A percentile compares a stretch with the other conserved stretches of the same genome.
phyloP scores from a whole-genome alignment of 2,329 filamentous ascomycete genomes.

The Ceratocystis ficicola region DNA sequence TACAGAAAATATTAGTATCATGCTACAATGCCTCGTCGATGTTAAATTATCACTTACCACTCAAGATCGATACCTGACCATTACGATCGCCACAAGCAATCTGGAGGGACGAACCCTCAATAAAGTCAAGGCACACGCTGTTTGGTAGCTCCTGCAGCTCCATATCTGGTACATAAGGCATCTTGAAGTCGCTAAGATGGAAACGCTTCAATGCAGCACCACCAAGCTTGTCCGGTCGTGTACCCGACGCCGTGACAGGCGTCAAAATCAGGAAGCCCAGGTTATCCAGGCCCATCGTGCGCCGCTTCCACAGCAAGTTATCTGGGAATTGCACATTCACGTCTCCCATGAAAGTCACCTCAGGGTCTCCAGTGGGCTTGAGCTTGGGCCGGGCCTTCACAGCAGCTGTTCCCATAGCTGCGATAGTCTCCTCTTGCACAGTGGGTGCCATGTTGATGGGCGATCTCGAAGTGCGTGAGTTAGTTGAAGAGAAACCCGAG shows the following conservation, averaged over 20 bases:
- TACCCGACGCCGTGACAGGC: conserved; percentile 37
- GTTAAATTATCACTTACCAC: conserved; percentile 34
- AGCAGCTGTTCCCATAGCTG: conserved; percentile 26
- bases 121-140: conserved; percentile 54
- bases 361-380: conserved; percentile 27
- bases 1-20: conserved; percentile 16
- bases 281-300: conserved; percentile 74
- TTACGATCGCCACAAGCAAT: conserved; percentile 51
- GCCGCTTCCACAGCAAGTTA: conserved; percentile 88
- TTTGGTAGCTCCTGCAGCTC: conserved; percentile 88
- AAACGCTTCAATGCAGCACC: conserved; percentile 55
- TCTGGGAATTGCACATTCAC: conserved; percentile 97
- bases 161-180: conserved; percentile 72
- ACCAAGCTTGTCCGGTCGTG: conserved; percentile 44
- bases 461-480: conserved; percentile 32
- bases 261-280: conserved; percentile 74
- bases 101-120: conserved; percentile 50
- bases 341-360: conserved; percentile 65
- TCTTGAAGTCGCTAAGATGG: conserved; percentile 71
- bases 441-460: conserved; percentile 39
- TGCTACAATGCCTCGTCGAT: not conserved
- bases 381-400: conserved; percentile 23
- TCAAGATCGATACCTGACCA: conserved; percentile 44
- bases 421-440: conserved; percentile 36
- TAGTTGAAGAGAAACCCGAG: conserved; percentile 35